Percentiles rank a stretch among this genome's conserved stretches.
These are phyloP conservation scores for Zygoascus sp. DNA, from an alignment of 1,139 yeast genomes.

Conservation along the genomic window DNA sequence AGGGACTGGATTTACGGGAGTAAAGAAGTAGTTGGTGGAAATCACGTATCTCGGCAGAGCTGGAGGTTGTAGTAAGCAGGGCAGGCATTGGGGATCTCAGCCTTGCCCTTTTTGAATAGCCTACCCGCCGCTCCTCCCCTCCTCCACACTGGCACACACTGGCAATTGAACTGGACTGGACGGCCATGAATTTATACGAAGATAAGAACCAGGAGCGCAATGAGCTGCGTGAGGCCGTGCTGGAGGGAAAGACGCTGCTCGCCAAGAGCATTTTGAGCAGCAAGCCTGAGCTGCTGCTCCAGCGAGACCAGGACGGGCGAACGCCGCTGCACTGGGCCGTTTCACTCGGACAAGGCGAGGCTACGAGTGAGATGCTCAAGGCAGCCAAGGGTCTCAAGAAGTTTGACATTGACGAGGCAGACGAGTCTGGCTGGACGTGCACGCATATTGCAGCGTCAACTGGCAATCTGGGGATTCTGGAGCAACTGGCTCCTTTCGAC, in stretches of 20 bases:
- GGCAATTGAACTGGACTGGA: too few relatives aligned
- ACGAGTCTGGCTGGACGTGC: constrained; percentile 85
- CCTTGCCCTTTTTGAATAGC: too few relatives aligned
- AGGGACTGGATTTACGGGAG: not conserved
- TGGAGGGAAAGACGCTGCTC: constrained; percentile 48
- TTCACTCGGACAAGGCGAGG: constrained; percentile 53
- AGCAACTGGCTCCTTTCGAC: constrained; percentile 41
- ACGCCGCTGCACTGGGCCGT: constrained; percentile 91
- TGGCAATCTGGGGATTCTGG: constrained; percentile 54
- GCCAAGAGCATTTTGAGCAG: constrained; percentile 48
- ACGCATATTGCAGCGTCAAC: constrained; percentile 75
- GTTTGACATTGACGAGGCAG: constrained; percentile 65
- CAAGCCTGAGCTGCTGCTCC: constrained; percentile 44
- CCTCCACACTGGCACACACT: not conserved
- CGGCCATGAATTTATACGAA: not conserved
- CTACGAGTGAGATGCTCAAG: constrained; percentile 49
- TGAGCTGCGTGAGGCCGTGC: constrained; percentile 55
- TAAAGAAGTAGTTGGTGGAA: too few relatives aligned
- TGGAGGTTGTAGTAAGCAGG: too few relatives aligned
- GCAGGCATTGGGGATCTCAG: too few relatives aligned
- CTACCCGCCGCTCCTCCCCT: not conserved
- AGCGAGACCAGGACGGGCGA: constrained; percentile 68
- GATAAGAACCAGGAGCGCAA: constrained; percentile 3
- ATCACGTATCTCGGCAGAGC: too few relatives aligned
- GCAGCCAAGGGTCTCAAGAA: constrained; percentile 31